Evolutionary conservation across 306 rosid species (phyloP).

Genomic region (Trifolium fragiferum): DNA sequence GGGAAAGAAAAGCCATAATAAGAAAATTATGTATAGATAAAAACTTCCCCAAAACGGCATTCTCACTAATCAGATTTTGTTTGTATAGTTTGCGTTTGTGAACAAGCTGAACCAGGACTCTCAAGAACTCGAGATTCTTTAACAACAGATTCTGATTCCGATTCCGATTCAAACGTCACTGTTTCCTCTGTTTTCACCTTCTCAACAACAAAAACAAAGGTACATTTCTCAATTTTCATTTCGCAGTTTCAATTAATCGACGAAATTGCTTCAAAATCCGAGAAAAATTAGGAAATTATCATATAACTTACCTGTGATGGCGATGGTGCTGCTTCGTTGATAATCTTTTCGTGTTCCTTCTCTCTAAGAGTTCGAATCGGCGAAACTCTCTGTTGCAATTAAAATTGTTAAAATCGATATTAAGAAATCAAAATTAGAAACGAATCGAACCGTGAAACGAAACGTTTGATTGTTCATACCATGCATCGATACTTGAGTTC

Average conservation of each 20-base stretch:
- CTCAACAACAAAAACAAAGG: constrained; percentile 39
- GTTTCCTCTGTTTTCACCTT: constrained; percentile 49
- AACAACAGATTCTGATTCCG: constrained; percentile 45
- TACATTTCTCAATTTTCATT: constrained; percentile 10
- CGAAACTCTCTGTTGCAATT: constrained; percentile 64
- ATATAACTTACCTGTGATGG: constrained; percentile 47
- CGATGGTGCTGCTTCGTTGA: constrained; percentile 44
- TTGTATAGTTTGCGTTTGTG: constrained; percentile 44
- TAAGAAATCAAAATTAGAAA: neutral
- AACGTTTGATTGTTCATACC: constrained; percentile 41
- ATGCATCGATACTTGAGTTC: constrained; percentile 70
- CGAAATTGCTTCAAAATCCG: neutral
- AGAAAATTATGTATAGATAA: constrained; percentile 54
- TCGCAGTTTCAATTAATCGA: constrained; percentile 22
- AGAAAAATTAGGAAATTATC: neutral
- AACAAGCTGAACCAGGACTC: constrained; percentile 63
- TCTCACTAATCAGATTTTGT: constrained; percentile 33
- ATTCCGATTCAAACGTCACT: constrained; percentile 45
- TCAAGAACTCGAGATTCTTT: constrained; percentile 47
- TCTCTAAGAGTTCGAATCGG: constrained; percentile 82
- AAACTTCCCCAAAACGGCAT: neutral
- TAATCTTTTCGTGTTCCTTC: constrained; percentile 65
- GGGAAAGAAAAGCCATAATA: constrained; percentile 44
- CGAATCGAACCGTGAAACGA: neutral
- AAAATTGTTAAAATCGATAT: neutral